phyloP scores from a whole-genome alignment of 2,329 filamentous ascomycete genomes.

The Xylaria sp. region DNA sequence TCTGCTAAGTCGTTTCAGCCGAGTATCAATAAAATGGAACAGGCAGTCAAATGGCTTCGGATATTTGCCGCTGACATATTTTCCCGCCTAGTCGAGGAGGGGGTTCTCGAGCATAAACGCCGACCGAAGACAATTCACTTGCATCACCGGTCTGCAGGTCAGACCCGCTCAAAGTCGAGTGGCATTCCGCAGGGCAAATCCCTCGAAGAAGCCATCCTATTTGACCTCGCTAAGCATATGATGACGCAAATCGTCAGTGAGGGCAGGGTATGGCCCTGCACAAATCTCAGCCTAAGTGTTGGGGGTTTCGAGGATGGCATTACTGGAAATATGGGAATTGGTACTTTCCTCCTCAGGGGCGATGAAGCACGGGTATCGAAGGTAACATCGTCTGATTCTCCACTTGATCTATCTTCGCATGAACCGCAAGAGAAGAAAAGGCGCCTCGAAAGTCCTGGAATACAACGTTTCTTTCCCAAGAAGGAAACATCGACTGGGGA shows the following conservation, averaged over 20 bases:
- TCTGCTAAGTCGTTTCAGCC: constrained; percentile 96
- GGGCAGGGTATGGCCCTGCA: constrained; percentile 86
- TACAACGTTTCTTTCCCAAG: constrained; percentile 68
- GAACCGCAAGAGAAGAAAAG: constrained; percentile 56
- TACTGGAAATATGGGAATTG: constrained; percentile 85
- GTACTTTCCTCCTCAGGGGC: constrained; percentile 82
- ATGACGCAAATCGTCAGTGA: constrained; percentile 81
- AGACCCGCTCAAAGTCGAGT: constrained; percentile 77
- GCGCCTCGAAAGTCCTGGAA: constrained; percentile 60
- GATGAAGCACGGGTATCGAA: constrained; percentile 69
- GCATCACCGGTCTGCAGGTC: constrained; percentile 79
- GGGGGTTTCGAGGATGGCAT: constrained; percentile 92
- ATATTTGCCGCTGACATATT: constrained; percentile 95
- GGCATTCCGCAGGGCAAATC: constrained; percentile 80
- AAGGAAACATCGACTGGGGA: constrained; percentile 49
- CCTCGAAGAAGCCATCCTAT: constrained; percentile 77
- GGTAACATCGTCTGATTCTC: constrained; percentile 46
- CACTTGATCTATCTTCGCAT: constrained; percentile 44
- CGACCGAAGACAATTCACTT: constrained; percentile 87
- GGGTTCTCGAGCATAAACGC: constrained; percentile 85
- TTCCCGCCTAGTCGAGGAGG: constrained; percentile 88
- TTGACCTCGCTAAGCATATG: constrained; percentile 79
- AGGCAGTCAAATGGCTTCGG: constrained; percentile 84
- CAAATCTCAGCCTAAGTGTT: constrained; percentile 88
- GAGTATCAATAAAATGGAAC: constrained; percentile 78